Conservation (phyloP, 805 yeast genomes). For the Teunomyces lycoperdinae region DNA sequence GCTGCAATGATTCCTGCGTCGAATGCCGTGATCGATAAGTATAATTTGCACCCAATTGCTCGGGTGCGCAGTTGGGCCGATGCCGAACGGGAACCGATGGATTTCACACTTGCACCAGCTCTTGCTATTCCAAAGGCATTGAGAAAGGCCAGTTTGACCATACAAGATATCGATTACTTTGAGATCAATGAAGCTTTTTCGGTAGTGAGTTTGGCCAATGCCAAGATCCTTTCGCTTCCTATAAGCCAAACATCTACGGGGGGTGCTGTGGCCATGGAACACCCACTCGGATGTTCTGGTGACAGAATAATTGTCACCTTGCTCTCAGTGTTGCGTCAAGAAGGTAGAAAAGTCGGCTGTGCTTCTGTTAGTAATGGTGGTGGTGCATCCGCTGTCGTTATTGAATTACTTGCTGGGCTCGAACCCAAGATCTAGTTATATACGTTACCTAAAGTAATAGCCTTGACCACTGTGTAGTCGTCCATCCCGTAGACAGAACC, state of each 20-base stretch:
- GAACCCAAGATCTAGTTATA: constrained; percentile 9
- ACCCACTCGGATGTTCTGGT: constrained; percentile 95
- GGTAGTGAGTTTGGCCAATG: constrained; percentile 91
- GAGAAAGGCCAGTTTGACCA: constrained; percentile 70
- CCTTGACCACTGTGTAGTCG: constrained; percentile 54
- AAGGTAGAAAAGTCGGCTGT: constrained; percentile 76
- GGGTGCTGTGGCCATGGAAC: constrained; percentile 95
- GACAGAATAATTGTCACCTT: constrained; percentile 90
- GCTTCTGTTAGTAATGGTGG: constrained; percentile 99
- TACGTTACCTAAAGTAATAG: constrained; percentile 49
- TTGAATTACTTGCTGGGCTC: constrained; percentile 44
- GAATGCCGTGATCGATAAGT: constrained; percentile 78
- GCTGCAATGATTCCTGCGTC: constrained; percentile 91
- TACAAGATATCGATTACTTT: constrained; percentile 76
- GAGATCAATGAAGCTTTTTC: constrained; percentile 98
- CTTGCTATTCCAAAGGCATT: constrained; percentile 95
- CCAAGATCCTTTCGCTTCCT: constrained; percentile 63
- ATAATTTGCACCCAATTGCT: constrained; percentile 85
- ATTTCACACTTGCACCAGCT: constrained; percentile 95
- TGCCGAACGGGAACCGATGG: constrained; percentile 92
- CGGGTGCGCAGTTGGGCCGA: constrained; percentile 95
- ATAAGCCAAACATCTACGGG: constrained; percentile 80
- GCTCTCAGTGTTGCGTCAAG: constrained; percentile 76
- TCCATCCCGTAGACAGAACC: constrained; percentile 63
- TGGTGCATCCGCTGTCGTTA: constrained; percentile 91